phyloP scores from a whole-genome alignment of 1,284 basidiomycete species.

The Malassezia sympodialis region DNA sequence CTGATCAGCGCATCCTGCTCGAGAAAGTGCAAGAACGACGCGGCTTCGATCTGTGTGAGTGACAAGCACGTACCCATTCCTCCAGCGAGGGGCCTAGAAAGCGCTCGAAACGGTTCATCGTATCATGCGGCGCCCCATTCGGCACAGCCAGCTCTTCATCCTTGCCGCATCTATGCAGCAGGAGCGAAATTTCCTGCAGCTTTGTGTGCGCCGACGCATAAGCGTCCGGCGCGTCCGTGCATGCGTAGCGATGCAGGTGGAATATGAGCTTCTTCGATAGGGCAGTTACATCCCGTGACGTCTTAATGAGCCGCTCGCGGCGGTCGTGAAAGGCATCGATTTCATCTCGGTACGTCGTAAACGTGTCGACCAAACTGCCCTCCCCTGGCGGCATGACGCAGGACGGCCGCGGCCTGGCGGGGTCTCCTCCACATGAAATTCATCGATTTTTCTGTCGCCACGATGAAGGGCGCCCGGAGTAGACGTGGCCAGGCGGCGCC shows the following conservation, averaged over 20 bases:
- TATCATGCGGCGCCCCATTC: background rate
- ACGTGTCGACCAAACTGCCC: slow-evolving; percentile 6
- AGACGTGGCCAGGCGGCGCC: background rate
- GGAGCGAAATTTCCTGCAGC: slow-evolving; percentile 60
- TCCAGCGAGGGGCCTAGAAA: slow-evolving; percentile 46
- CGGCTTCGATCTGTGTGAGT: slow-evolving; percentile 64
- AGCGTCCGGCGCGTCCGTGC: slow-evolving; percentile 10
- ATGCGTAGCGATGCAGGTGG: slow-evolving; percentile 64
- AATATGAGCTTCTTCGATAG: slow-evolving; percentile 93
- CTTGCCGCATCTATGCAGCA: slow-evolving; percentile 58
- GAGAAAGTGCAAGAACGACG: slow-evolving; percentile 79
- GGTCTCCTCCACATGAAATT: background rate
- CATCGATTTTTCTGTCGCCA: slow-evolving; percentile 1
- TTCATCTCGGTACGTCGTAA: slow-evolving; percentile 33
- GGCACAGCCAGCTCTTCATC: slow-evolving; percentile 27
- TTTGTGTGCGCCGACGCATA: slow-evolving; percentile 57
- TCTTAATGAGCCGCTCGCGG: slow-evolving; percentile 69
- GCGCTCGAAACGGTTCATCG: slow-evolving; percentile 29
- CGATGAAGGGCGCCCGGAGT: background rate
- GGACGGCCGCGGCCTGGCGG: background rate
- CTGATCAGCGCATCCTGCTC: slow-evolving; percentile 63
- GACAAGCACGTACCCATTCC: slow-evolving; percentile 40
- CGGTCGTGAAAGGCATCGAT: slow-evolving; percentile 46
- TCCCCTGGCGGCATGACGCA: background rate
- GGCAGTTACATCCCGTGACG: slow-evolving; percentile 69